These are phyloP conservation scores for Debaryomycetaceae sp. DNA, from an alignment of 1,139 yeast species.

Conservation along the genomic window DNA sequence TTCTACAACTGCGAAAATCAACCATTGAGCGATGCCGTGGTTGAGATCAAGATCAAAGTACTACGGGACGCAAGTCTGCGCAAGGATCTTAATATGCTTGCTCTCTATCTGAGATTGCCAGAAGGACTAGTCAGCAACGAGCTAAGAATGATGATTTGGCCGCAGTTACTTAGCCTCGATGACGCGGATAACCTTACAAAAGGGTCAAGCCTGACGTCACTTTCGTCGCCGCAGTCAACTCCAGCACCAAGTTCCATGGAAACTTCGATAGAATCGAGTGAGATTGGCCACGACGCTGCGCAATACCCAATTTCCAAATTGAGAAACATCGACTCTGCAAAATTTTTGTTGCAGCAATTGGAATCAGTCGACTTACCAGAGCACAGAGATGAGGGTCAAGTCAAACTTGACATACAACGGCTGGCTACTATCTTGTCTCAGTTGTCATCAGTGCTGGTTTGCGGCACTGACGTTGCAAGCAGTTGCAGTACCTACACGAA, in stretches of 20 bases:
- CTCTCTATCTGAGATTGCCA: conserved; percentile 36
- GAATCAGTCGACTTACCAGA: conserved; percentile 29
- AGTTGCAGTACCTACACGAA: conserved; percentile 8
- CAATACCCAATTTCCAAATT: too few species aligned
- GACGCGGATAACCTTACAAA: conserved; percentile 1
- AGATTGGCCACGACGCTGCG: too few species aligned
- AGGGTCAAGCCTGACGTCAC: too few species aligned
- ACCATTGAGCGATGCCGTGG: conserved; percentile 39
- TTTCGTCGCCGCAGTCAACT: too few species aligned
- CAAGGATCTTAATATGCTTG: conserved; percentile 24
- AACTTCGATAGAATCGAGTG: too few species aligned
- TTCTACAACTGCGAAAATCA: conserved; percentile 38
- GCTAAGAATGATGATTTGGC: conserved; percentile 46
- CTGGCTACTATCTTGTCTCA: conserved; percentile 50
- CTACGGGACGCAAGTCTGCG: conserved; percentile 33
- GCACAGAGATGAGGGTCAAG: conserved; percentile 77
- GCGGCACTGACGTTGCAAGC: conserved; percentile 8
- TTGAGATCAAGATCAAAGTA: conserved; percentile 35
- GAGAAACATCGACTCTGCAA: conserved; percentile 3
- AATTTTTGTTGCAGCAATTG: conserved; percentile 19
- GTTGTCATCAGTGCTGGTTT: conserved; percentile 16
- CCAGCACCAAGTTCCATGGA: too few species aligned
- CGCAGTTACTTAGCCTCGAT: conserved; percentile 29
- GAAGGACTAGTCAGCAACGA: conserved; percentile 46
- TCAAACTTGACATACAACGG: conserved; percentile 68